Percentiles rank a stretch among this genome's conserved stretches.
phyloP scores from a whole-genome alignment of 768 basidiomycete genomes.

The Russula earlei region DNA sequence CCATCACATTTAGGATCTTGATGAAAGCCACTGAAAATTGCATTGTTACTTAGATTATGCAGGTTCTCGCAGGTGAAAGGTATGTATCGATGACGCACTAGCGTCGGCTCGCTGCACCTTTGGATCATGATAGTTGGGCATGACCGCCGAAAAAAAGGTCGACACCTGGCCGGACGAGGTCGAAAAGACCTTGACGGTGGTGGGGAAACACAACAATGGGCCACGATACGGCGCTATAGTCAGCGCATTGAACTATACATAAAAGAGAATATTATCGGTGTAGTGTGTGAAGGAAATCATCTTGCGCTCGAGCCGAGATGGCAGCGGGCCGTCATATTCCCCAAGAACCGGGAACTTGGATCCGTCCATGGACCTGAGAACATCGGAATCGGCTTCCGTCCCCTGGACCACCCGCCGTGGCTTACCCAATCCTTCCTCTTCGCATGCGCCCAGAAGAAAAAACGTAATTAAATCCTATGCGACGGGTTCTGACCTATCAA shows the following conservation, averaged over 20 bases:
- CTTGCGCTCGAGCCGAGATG: neutral
- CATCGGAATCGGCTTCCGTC: no score
- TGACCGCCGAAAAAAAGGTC: neutral
- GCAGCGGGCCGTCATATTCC: neutral
- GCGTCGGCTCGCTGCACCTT: neutral
- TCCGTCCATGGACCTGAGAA: neutral
- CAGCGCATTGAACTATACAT: neutral
- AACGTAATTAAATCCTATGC: no score
- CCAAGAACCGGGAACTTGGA: no score
- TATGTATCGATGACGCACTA: neutral
- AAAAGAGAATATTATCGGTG: neutral
- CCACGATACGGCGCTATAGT: neutral
- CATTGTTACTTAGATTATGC: neutral
- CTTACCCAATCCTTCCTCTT: no score
- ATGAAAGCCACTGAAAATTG: conserved; percentile 5
- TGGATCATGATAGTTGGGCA: conserved; percentile 14
- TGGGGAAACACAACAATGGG: neutral
- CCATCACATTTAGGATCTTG: conserved; percentile 12
- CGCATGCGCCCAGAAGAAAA: no score
- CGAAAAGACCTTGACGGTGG: neutral
- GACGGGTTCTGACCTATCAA: no score
- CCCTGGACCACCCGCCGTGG: neutral
- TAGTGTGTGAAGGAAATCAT: neutral
- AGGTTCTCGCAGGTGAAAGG: neutral
- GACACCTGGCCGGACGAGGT: neutral